Conservation (phyloP, 2,329 filamentous ascomycete species). For the Zymoseptoria passerinii region DNA sequence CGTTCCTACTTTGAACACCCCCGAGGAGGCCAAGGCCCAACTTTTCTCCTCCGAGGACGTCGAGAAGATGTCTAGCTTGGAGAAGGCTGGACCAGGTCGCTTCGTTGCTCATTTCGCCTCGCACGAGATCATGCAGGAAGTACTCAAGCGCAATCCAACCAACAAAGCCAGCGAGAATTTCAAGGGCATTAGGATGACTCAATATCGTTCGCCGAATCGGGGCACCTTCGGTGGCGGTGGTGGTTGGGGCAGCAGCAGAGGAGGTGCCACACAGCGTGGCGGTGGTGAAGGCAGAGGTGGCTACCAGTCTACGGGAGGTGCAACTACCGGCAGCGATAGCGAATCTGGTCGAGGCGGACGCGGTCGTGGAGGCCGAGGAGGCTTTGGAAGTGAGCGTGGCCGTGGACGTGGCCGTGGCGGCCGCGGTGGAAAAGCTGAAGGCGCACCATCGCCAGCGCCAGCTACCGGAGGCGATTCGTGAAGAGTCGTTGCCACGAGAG, state of each 20-base stretch:
- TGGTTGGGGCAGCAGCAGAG: slow-evolving; percentile 56
- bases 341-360: slow-evolving; percentile 58
- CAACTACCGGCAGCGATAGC: slow-evolving; percentile 51
- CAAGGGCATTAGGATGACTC: slow-evolving; percentile 38
- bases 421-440: slow-evolving; percentile 22
- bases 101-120: slow-evolving; percentile 82
- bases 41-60: slow-evolving; percentile 78
- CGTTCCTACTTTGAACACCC: slow-evolving; percentile 47
- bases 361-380: slow-evolving; percentile 34
- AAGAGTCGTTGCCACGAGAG: background rate
- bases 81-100: slow-evolving; percentile 69
- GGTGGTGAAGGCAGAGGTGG: slow-evolving; percentile 38
- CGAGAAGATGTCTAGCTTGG: slow-evolving; percentile 60
- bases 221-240: slow-evolving; percentile 44
- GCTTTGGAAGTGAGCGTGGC: slow-evolving; percentile 48
- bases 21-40: slow-evolving; percentile 64
- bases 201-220: slow-evolving; percentile 56
- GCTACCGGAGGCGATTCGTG: slow-evolving; percentile 26
- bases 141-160: slow-evolving; percentile 64
- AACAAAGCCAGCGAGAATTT: slow-evolving; percentile 57
- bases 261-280: slow-evolving; percentile 51
- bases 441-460: slow-evolving; percentile 7
- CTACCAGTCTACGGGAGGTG: slow-evolving; percentile 28
- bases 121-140: slow-evolving; percentile 68
- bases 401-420: slow-evolving; percentile 31